Conservation (phyloP, 371 early-diverging fungal genomes). For the Basidiobolus meristosporus region DNA sequence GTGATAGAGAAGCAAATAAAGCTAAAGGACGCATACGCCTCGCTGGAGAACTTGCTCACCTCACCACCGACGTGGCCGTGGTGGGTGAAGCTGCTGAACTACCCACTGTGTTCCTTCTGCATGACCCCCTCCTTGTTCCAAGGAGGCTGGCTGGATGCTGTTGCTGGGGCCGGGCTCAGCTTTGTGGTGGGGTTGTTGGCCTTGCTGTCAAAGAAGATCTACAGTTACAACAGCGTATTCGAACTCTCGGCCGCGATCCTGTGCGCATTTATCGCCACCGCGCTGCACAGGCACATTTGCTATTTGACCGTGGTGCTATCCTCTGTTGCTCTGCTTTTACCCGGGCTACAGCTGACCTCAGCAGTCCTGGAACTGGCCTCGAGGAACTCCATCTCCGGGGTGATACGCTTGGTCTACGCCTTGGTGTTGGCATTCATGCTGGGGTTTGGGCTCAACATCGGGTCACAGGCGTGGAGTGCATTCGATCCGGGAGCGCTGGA, state of each 20-base stretch:
- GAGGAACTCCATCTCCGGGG: conserved; percentile 47
- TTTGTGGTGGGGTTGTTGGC: conserved; percentile 20
- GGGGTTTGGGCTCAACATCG: conserved; percentile 39
- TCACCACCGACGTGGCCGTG: no score
- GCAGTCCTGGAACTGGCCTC: conserved; percentile 48
- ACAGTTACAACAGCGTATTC: conserved; percentile 26
- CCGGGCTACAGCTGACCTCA: conserved; percentile 31
- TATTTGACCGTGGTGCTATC: conserved; percentile 23
- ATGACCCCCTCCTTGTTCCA: no score
- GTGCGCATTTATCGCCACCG: no score
- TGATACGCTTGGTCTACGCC: conserved; percentile 39
- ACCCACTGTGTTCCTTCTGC: no score
- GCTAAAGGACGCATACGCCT: no score
- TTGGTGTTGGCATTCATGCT: conserved; percentile 37
- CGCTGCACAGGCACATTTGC: no score
- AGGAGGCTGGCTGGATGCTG: no score
- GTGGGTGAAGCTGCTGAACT: no score
- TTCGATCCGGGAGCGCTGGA: conserved; percentile 2
- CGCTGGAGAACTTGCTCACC: no score
- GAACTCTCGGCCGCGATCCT: conserved; percentile 31
- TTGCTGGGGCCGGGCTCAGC: conserved; percentile 20
- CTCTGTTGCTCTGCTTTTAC: conserved; percentile 26
- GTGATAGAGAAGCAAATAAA: no score
- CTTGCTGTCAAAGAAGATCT: conserved; percentile 14
- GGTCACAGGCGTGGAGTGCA: conserved; percentile 17